Evolutionary conservation across 129 eudicot genomes (phyloP), one percentile per base, ranked within the genome.

Genomic region (Centella asiatica): DNA sequence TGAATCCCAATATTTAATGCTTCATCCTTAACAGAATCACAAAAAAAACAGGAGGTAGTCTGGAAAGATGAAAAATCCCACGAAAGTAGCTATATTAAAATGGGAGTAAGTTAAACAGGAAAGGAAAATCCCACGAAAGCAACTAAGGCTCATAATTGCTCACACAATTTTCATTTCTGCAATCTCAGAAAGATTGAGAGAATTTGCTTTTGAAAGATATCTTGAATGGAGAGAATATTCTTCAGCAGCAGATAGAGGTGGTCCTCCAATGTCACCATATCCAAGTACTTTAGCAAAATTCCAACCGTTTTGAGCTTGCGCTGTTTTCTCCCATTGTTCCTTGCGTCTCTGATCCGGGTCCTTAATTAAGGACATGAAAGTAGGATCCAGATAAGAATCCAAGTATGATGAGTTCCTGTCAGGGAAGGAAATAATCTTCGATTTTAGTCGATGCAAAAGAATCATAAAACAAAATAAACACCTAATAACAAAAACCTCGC

Each of bases 161-260:
- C n/a, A 93, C 99, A 93, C 79, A 69, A 93, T 93, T 65, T 81
- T 93, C 99, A 93, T 93, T 78, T 93, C 99, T 59, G 96, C 95
- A 80, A 93, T 88, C 64, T 93, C 96, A 57, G 99, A 78, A 61
- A 93, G 95, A 74, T 82, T 93, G 33, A 86, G 84, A 64, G 99
- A 80, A 88, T 88, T 93, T 69, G 99, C 96, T 88, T 93, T 93
- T 5, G 95, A 72, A 42, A 93, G 87, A 73, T 93, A 93, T 93
- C 99, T 80, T 39, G 99, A 88, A 77, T 93, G 99, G 27, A 93
- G 83, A 0, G 99, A 93, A 56, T 85, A 88, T 70, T 93, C 99
- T 71, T 93, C 99, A 64, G 99, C 87, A 68, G 96, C 93, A 49
- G 99, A 93, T 32, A 88, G 75, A 33, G 95, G 85, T 50, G 95